A percentile compares a stretch with the other conserved stretches of the same genome.
These are phyloP conservation scores for Millerozyma acaciae DNA, from an alignment of 805 yeast species.

Conservation along the genomic window DNA sequence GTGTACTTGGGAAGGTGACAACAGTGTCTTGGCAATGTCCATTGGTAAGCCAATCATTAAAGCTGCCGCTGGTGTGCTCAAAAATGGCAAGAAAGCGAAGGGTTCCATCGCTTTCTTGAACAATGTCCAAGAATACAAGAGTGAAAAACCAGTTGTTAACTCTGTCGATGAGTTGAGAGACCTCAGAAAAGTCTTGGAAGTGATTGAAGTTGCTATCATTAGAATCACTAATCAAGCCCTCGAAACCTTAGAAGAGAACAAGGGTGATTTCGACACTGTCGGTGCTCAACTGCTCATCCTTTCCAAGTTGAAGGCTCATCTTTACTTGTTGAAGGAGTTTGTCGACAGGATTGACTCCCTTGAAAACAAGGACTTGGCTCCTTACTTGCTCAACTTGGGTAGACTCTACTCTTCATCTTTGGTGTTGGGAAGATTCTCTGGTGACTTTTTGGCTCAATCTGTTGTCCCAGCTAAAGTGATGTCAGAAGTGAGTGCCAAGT, in stretches of 20 bases:
- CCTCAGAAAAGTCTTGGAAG: slow-evolving; percentile 27
- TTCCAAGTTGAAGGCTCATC: slow-evolving; percentile 43
- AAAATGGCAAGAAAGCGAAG: slow-evolving; percentile 27
- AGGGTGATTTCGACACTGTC: slow-evolving; percentile 32
- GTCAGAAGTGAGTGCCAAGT: slow-evolving; percentile 21
- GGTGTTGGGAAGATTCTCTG: slow-evolving; percentile 32
- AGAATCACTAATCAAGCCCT: slow-evolving; percentile 30
- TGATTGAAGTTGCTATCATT: slow-evolving; percentile 40
- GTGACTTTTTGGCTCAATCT: slow-evolving; percentile 34
- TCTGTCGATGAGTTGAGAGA: slow-evolving; percentile 23
- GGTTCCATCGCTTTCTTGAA: slow-evolving; percentile 36
- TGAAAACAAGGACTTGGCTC: slow-evolving; percentile 21
- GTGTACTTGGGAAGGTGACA: slow-evolving; percentile 50
- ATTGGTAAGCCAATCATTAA: slow-evolving; percentile 40
- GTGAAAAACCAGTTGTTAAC: slow-evolving; percentile 29
- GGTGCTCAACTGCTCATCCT: slow-evolving; percentile 36
- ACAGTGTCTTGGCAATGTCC: slow-evolving; percentile 40
- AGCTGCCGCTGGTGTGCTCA: slow-evolving; percentile 24
- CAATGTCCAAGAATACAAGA: slow-evolving; percentile 17
- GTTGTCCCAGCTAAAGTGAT: slow-evolving; percentile 30
- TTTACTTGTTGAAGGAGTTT: slow-evolving; percentile 34
- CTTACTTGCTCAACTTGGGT: slow-evolving; percentile 28
- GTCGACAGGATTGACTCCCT: slow-evolving; percentile 18
- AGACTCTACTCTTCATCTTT: slow-evolving; percentile 30
- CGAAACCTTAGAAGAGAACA: slow-evolving; percentile 21